Percentiles rank a stretch among this genome's conserved stretches.
These are phyloP conservation scores for Penicillium expansum DNA, from an alignment of 2,329 filamentous ascomycete genomes.

Conservation along the genomic window DNA sequence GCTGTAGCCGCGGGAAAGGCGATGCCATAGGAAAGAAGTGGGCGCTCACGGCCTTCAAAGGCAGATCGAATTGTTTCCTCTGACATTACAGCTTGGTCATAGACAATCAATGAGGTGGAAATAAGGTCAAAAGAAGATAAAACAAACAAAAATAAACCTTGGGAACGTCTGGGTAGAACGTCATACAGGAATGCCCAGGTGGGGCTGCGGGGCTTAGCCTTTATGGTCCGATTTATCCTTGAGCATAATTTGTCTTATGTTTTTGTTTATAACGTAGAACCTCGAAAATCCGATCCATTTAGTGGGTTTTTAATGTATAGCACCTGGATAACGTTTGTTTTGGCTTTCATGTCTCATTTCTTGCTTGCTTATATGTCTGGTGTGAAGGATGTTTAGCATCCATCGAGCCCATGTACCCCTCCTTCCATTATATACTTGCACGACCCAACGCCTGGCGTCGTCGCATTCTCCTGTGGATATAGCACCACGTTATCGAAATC, in stretches of 20 bases:
- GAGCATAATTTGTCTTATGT: neutral
- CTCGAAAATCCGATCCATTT: neutral
- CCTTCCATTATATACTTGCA: conserved; percentile 39
- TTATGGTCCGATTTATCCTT: neutral
- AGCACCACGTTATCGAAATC: conserved; percentile 45
- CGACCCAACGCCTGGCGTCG: conserved; percentile 31
- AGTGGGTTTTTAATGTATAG: too few relatives aligned
- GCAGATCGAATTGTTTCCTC: conserved; percentile 38
- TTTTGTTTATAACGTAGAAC: neutral
- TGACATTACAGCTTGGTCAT: conserved; percentile 14
- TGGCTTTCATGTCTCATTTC: too few relatives aligned
- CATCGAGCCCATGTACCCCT: conserved; percentile 39
- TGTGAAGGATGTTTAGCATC: neutral
- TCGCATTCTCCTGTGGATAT: conserved; percentile 32
- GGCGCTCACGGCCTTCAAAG: conserved; percentile 37
- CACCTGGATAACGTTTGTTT: too few relatives aligned
- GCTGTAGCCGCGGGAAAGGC: conserved; percentile 47
- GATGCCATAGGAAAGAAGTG: conserved; percentile 49
- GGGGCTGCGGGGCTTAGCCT: neutral
- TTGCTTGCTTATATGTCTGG: too few relatives aligned
- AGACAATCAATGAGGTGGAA: too few relatives aligned
- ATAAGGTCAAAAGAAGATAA: neutral
- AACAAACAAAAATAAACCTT: neutral
- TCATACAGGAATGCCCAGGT: neutral
- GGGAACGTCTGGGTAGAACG: neutral